Base-by-base conservation (phyloP, 441 rosid species). In the Francoa sonchifolia region DNA sequence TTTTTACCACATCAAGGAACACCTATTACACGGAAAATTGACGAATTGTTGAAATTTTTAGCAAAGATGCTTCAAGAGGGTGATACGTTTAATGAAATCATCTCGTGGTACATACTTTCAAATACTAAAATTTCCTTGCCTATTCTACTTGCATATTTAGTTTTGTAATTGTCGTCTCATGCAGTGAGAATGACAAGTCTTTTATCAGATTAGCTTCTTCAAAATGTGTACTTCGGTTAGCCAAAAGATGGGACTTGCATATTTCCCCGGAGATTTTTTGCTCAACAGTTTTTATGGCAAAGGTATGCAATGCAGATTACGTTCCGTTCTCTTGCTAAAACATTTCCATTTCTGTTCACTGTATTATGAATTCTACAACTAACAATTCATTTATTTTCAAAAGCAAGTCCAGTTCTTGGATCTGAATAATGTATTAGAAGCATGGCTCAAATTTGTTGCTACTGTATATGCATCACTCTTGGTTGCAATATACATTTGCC, bases 181-280 rank as follows among this genome's bases (percentile, higher is more conserved):
- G 65, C 81, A 86, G 96, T 54, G 77, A 55, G 58, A 58, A 42
- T 19, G 74, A 71, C 35, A 54, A 65, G 47, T 63, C 61, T 57
- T 58, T 65, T 44, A 40, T 77, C 44, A 78, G 85, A 71, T 55
- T 86, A 58, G 86, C 83, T 63, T 88, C 95, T 45, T 82, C 96
- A 55, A 86, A 86, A 68, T 75, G 90, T 55, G 74, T 90, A 57
- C 75, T 90, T 42, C 77, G 44, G 50, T 88, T 90, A 47, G 78
- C 96, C 34, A 69, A 76, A 64, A 90, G 74, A 76, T 90, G 93
- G 95, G 90, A 90, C 80, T 66, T 80, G 36, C 79, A 80, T 60
- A 69, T 90, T 48, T 68, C 88, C 46, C 85, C 95, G 16, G 74
- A 73, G 50, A 42, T 77, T 43, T 92, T 83, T 44, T 71, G 60